Percentiles rank a stretch among this genome's conserved stretches.
Conservation (phyloP, 2,329 filamentous ascomycete species). For the Rhexocercosporidium sp. region DNA sequence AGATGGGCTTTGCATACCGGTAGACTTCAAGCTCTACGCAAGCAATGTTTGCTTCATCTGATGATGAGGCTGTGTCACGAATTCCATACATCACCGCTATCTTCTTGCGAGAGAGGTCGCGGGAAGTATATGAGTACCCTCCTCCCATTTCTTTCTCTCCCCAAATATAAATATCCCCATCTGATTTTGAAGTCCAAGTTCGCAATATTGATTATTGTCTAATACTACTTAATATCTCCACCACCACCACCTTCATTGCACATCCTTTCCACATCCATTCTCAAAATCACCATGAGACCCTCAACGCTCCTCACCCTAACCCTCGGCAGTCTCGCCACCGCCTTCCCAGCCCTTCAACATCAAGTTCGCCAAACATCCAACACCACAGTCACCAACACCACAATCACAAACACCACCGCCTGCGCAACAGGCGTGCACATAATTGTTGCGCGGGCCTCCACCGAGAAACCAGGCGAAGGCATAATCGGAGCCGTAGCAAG, state of each 20-base stretch:
- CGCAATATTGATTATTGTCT: background rate
- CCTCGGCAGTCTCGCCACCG: background rate
- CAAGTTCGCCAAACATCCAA: background rate
- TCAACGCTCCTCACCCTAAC: background rate
- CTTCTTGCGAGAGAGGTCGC: background rate
- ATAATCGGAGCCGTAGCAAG: slow-evolving; percentile 42
- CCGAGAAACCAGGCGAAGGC: slow-evolving; percentile 44
- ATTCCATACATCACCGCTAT: background rate
- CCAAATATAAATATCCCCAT: background rate
- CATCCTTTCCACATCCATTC: background rate
- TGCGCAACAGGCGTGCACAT: slow-evolving; percentile 38
- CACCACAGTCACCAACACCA: background rate
- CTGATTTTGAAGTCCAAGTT: background rate
- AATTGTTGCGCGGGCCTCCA: slow-evolving; percentile 45
- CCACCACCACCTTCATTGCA: background rate
- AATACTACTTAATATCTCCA: background rate
- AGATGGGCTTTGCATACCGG: slow-evolving; percentile 1
- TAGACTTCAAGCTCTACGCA: no score
- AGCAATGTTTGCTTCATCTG: background rate
- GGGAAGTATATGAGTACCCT: background rate
- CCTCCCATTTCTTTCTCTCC: background rate
- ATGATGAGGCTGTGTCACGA: background rate
- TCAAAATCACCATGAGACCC: background rate
- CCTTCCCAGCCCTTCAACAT: background rate
- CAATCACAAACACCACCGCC: slow-evolving; percentile 9